Evolutionary conservation across 2,329 filamentous ascomycete species (phyloP).

Genomic region (Penicillium sp.): DNA sequence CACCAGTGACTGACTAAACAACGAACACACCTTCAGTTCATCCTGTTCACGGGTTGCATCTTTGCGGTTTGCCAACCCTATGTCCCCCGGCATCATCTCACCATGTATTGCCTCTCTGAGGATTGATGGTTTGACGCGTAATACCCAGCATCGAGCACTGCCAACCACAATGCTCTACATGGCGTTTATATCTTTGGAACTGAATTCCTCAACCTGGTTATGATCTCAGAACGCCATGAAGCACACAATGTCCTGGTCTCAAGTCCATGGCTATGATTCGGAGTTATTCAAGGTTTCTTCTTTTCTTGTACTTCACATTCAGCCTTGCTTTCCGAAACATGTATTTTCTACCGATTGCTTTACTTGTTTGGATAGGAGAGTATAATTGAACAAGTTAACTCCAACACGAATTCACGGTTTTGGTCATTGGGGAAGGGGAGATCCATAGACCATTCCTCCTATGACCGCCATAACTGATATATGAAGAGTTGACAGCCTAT

Average conservation of each 20-base stretch:
- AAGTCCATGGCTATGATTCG: conserved; percentile 3
- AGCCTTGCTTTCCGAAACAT: conserved; percentile 8
- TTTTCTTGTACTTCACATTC: conserved; percentile 9
- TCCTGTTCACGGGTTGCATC: neutral
- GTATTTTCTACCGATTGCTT: conserved; percentile 6
- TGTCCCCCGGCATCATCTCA: neutral
- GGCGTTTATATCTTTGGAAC: conserved; percentile 22
- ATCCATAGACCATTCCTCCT: too few relatives aligned
- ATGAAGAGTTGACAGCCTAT: too few relatives aligned
- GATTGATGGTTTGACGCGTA: conserved; percentile 25
- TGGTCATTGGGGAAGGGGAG: neutral
- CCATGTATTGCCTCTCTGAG: conserved; percentile 1
- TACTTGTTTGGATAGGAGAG: conserved; percentile 5
- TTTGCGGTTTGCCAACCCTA: neutral
- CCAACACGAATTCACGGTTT: neutral
- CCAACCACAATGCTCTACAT: conserved; percentile 16
- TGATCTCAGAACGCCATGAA: conserved; percentile 1
- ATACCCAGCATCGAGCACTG: conserved; percentile 26
- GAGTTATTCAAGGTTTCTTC: conserved; percentile 3
- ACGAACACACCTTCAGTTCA: neutral
- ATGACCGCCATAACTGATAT: too few relatives aligned
- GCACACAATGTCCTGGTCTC: neutral
- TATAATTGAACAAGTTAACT: conserved; percentile 4
- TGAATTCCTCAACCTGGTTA: conserved; percentile 7
- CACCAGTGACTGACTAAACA: conserved; percentile 25